Conservation (phyloP, 345 rosid genomes). For the Arabidopsis arenosa region DNA sequence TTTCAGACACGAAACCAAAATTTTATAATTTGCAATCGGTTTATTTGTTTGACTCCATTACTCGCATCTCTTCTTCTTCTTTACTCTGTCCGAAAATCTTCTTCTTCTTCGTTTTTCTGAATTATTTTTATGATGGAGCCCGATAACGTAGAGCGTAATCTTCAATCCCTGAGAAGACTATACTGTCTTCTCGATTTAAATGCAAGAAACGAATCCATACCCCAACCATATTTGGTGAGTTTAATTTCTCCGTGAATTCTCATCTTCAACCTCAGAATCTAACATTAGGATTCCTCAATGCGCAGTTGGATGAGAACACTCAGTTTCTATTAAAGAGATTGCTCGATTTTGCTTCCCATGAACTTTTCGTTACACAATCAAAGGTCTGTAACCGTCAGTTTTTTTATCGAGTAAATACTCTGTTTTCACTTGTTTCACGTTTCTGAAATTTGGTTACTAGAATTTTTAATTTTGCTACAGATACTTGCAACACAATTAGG, state of each 20-base stretch:
- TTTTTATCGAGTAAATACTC: neutral
- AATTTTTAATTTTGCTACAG: slow-evolving; percentile 40
- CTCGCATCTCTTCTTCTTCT: slow-evolving; percentile 6
- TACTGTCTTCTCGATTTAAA: slow-evolving; percentile 47
- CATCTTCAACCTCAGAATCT: neutral
- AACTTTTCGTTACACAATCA: slow-evolving; percentile 45
- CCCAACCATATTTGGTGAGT: slow-evolving; percentile 47
- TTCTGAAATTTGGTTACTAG: neutral
- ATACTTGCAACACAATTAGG: slow-evolving; percentile 46
- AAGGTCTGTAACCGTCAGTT: slow-evolving; percentile 39
- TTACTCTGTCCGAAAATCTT: neutral
- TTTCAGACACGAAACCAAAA: neutral
- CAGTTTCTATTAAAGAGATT: slow-evolving; percentile 53
- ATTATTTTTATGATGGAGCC: slow-evolving; percentile 38
- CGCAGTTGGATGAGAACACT: slow-evolving; percentile 55
- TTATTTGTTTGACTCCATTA: neutral
- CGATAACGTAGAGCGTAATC: slow-evolving; percentile 47
- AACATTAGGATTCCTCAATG: neutral
- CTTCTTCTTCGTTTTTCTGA: neutral
- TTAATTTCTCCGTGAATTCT: neutral
- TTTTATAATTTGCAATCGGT: neutral
- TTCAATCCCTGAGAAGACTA: slow-evolving; percentile 57
- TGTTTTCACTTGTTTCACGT: neutral
- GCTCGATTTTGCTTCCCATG: slow-evolving; percentile 55
- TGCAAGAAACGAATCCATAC: slow-evolving; percentile 19